Evolutionary conservation across 2,329 filamentous ascomycete genomes (phyloP).

Genomic region (Aureobasidium leucospermi): DNA sequence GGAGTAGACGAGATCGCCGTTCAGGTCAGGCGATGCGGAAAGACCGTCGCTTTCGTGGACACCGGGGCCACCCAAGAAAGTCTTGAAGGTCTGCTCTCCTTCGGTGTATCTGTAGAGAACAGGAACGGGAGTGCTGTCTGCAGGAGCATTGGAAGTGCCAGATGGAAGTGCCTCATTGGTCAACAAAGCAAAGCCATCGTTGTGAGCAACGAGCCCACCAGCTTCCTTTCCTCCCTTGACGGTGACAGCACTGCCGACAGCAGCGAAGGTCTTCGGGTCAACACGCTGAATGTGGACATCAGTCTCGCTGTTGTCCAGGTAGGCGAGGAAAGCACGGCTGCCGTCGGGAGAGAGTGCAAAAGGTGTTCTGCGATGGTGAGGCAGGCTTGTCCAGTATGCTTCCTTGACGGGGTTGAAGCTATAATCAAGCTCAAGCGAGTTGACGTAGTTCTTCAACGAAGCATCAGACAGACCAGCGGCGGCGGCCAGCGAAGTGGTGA

Average conservation of each 20-base stretch:
- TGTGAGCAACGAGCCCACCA: slow-evolving; percentile 54
- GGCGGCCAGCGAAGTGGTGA: slow-evolving; percentile 27
- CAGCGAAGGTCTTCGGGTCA: slow-evolving; percentile 47
- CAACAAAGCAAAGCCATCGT: slow-evolving; percentile 56
- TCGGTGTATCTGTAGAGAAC: slow-evolving; percentile 53
- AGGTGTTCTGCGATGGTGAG: slow-evolving; percentile 55
- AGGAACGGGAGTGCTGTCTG: slow-evolving; percentile 44
- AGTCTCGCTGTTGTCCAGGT: slow-evolving; percentile 49
- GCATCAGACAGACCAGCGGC: slow-evolving; percentile 34
- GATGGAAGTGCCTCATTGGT: slow-evolving; percentile 51
- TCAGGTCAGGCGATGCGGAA: slow-evolving; percentile 50
- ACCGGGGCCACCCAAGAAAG: slow-evolving; percentile 50
- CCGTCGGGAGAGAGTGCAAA: slow-evolving; percentile 57
- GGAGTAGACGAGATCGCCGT: slow-evolving; percentile 56
- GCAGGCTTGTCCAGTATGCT: slow-evolving; percentile 55
- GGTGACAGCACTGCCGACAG: slow-evolving; percentile 46
- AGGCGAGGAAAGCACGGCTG: slow-evolving; percentile 52
- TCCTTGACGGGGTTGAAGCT: slow-evolving; percentile 52
- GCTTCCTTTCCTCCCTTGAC: slow-evolving; percentile 51
- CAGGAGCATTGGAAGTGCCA: slow-evolving; percentile 43
- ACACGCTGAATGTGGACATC: slow-evolving; percentile 53
- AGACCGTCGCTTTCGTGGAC: slow-evolving; percentile 43
- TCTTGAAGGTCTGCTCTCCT: slow-evolving; percentile 51
- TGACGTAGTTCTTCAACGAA: slow-evolving; percentile 34
- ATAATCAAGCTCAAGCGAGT: slow-evolving; percentile 41